A percentile compares a stretch with the other conserved stretches of the same genome.
Evolutionary conservation across 163 green algal genomes (phyloP).

Genomic region (Chloroidium sp.): DNA sequence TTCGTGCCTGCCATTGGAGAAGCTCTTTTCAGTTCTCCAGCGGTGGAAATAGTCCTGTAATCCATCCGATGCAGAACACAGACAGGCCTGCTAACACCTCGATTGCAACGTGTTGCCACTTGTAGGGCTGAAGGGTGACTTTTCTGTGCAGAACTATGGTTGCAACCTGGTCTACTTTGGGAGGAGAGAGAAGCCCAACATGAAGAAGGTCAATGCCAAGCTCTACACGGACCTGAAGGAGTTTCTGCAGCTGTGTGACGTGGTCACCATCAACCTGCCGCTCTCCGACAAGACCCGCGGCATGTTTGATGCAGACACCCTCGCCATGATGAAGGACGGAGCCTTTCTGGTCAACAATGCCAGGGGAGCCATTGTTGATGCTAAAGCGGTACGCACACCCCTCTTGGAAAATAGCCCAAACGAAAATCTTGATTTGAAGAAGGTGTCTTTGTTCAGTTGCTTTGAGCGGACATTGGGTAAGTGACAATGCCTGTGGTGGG

Average conservation of each 20-base stretch:
- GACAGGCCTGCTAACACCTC: too few species aligned
- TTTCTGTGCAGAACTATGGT: not conserved
- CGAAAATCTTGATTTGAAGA: too few species aligned
- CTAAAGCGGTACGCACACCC: not conserved
- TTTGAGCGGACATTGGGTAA: too few species aligned
- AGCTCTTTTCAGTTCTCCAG: too few species aligned
- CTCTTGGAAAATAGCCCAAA: too few species aligned
- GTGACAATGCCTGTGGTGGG: too few species aligned
- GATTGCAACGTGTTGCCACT: too few species aligned
- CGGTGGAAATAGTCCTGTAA: too few species aligned
- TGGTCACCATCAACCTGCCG: slow-evolving; percentile 20
- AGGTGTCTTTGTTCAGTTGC: too few species aligned
- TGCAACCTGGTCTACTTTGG: slow-evolving; percentile 8
- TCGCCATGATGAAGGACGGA: slow-evolving; percentile 28
- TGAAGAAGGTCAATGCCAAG: slow-evolving; percentile 6
- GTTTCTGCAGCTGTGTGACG: slow-evolving; percentile 16
- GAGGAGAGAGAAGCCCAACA: slow-evolving; percentile 3
- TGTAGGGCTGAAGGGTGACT: too few species aligned
- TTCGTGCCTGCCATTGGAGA: too few species aligned
- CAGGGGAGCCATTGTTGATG: slow-evolving; percentile 18
- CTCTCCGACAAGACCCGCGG: slow-evolving; percentile 18
- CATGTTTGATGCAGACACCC: slow-evolving; percentile 21
- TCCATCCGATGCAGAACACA: too few species aligned
- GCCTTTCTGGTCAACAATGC: slow-evolving; percentile 24
- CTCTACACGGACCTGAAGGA: slow-evolving; percentile 15